A percentile compares a stretch with the other conserved stretches of the same genome.
phyloP scores from a whole-genome alignment of 1,139 yeast genomes.

The Taiozyma onychis region DNA sequence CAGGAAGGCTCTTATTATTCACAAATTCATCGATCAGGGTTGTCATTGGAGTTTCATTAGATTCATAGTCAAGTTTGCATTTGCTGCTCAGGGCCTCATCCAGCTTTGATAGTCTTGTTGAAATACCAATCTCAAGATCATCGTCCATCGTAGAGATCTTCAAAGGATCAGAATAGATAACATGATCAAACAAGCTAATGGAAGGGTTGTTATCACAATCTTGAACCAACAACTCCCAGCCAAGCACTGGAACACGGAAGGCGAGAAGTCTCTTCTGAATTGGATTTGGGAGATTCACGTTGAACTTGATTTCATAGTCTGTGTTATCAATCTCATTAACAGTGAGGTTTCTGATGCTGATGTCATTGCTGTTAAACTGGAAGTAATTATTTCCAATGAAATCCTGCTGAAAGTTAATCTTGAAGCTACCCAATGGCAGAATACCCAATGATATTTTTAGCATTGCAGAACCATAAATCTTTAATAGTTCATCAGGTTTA shows the following conservation, averaged over 20 bases:
- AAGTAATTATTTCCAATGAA: constrained; percentile 22
- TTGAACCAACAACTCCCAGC: constrained; percentile 28
- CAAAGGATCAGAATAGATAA: constrained; percentile 12
- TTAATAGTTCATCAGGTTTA: constrained; percentile 26
- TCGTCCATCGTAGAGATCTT: constrained; percentile 13
- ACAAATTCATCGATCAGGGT: constrained; percentile 25
- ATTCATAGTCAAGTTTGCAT: constrained; percentile 21
- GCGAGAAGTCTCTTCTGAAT: constrained; percentile 15
- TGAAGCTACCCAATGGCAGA: constrained; percentile 27
- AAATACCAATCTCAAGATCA: constrained; percentile 7
- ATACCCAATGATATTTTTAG: constrained; percentile 27
- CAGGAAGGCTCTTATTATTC: constrained; percentile 22
- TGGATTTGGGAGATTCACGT: constrained; percentile 18
- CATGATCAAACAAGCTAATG: constrained; percentile 18
- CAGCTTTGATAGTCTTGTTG: constrained; percentile 10
- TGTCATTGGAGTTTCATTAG: constrained; percentile 28
- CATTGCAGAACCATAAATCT: constrained; percentile 28
- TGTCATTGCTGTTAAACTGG: constrained; percentile 10
- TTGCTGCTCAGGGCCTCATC: constrained; percentile 11
- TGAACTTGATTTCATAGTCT: constrained; percentile 23
- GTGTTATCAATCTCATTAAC: constrained; percentile 13
- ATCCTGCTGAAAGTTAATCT: constrained; percentile 25
- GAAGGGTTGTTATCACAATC: constrained; percentile 26
- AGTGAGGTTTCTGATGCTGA: constrained; percentile 17
- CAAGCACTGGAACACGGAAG: constrained; percentile 25